phyloP scores from a whole-genome alignment of 768 basidiomycete genomes.

The Austroboletus eburneus region DNA sequence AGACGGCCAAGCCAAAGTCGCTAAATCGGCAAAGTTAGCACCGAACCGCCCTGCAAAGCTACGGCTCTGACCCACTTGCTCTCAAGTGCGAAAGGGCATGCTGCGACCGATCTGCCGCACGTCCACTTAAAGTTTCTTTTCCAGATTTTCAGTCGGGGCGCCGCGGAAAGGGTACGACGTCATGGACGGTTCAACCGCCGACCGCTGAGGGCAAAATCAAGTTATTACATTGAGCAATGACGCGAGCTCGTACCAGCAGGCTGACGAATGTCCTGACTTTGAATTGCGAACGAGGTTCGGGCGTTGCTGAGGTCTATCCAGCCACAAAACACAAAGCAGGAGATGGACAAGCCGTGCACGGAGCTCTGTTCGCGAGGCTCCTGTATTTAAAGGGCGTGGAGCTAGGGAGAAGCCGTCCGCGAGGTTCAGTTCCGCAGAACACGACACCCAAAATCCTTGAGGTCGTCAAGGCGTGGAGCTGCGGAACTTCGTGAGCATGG shows the following conservation, averaged over 20 bases:
- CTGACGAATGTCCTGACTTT: slow-evolving; percentile 21
- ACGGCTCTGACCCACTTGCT: slow-evolving; percentile 15
- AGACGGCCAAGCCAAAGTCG: slow-evolving; percentile 5
- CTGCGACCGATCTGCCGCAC: not conserved
- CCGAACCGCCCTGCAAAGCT: slow-evolving; percentile 16
- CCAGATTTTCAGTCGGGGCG: slow-evolving; percentile 13
- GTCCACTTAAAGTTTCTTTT: slow-evolving; percentile 12
- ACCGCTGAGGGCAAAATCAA: slow-evolving; percentile 15
- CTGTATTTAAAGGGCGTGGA: slow-evolving; percentile 27
- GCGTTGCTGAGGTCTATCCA: slow-evolving; percentile 21
- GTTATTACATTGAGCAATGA: slow-evolving; percentile 9
- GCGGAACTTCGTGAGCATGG: slow-evolving; percentile 17
- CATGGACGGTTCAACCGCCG: slow-evolving; percentile 4
- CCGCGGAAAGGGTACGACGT: slow-evolving; percentile 13
- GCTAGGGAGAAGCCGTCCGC: slow-evolving; percentile 11
- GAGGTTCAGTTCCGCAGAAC: slow-evolving; percentile 19
- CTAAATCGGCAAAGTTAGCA: slow-evolving; percentile 10
- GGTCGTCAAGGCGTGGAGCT: slow-evolving; percentile 16
- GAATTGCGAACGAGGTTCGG: slow-evolving; percentile 29
- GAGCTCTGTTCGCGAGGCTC: slow-evolving; percentile 10
- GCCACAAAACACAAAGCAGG: slow-evolving; percentile 21
- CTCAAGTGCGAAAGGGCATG: slow-evolving; percentile 5
- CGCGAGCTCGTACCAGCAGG: slow-evolving; percentile 15
- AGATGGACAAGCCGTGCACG: slow-evolving; percentile 22
- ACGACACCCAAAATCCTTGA: slow-evolving; percentile 17